Evolutionary conservation across 169 alveolate species (phyloP).

Genomic region (Plasmodium ovale): DNA sequence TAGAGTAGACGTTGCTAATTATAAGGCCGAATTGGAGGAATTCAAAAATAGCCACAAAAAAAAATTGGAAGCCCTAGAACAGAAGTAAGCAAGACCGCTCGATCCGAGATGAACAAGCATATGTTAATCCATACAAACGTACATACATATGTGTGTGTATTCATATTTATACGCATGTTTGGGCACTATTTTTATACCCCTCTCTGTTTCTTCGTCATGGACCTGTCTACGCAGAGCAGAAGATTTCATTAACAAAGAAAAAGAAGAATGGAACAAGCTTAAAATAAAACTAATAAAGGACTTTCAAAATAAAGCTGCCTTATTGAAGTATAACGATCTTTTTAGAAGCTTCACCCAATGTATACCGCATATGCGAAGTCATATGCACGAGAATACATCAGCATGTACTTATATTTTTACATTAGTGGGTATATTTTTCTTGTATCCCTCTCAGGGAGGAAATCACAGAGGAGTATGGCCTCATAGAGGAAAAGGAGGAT

Average conservation of each 20-base stretch:
- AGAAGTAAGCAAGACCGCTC: constrained; percentile 30
- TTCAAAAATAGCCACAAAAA: constrained; percentile 54
- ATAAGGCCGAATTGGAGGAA: constrained; percentile 63
- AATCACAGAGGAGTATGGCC: constrained; percentile 52
- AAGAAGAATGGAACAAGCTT: constrained; percentile 69
- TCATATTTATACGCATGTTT: too few relatives aligned
- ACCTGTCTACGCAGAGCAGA: constrained; percentile 25
- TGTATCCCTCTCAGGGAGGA: constrained; percentile 38
- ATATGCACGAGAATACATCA: neutral
- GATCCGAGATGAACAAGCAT: neutral
- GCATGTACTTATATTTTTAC: neutral
- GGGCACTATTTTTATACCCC: too few relatives aligned
- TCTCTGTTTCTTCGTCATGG: neutral
- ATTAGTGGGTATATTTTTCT: neutral
- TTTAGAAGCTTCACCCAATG: neutral
- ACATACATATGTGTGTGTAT: neutral
- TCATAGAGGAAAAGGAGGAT: constrained; percentile 66
- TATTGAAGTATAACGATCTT: constrained; percentile 23
- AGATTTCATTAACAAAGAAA: constrained; percentile 63
- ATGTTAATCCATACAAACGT: neutral
- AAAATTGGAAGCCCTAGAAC: constrained; percentile 34
- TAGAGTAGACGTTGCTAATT: constrained; percentile 44
- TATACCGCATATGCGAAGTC: neutral
- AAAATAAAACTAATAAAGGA: constrained; percentile 56
- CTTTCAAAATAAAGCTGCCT: constrained; percentile 60